Conservation (phyloP, 2,329 filamentous ascomycete species). For the Alternaria infectoria region DNA sequence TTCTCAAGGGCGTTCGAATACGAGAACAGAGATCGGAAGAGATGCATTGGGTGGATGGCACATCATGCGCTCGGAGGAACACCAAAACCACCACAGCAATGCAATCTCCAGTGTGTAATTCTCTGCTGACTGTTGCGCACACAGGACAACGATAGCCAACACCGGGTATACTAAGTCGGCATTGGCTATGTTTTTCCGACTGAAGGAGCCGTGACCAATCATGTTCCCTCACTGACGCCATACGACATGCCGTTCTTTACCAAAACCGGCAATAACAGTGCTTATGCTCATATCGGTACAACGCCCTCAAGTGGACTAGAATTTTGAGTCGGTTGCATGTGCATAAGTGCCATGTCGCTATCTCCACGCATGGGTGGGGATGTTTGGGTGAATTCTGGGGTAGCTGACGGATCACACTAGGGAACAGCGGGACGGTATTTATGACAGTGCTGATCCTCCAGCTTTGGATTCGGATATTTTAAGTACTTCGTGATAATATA, state of each 20-base stretch:
- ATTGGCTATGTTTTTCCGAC: slow-evolving; percentile 33
- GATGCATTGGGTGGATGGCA: background rate
- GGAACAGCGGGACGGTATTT: slow-evolving; percentile 7
- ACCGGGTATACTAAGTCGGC: background rate
- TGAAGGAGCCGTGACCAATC: slow-evolving; percentile 13
- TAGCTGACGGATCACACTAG: background rate
- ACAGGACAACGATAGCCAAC: slow-evolving; percentile 13
- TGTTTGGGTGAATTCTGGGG: slow-evolving; percentile 5
- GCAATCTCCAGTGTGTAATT: background rate
- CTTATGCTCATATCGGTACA: slow-evolving; percentile 3
- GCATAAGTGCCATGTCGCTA: background rate
- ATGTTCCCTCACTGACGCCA: slow-evolving; percentile 4
- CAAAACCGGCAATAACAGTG: slow-evolving; percentile 1
- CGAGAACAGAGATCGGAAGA: background rate
- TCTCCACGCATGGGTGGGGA: slow-evolving; percentile 20
- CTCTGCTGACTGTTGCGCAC: background rate
- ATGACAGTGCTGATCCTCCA: slow-evolving; percentile 1
- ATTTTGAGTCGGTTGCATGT: background rate
- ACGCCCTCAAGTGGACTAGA: background rate
- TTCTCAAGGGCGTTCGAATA: background rate
- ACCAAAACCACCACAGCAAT: background rate
- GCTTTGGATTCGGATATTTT: background rate
- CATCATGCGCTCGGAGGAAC: background rate
- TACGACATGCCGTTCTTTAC: slow-evolving; percentile 11
- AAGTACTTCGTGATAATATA: background rate